These are phyloP conservation scores for Aspergillus niger DNA, from an alignment of 2,329 filamentous ascomycete species.

Conservation along the genomic window DNA sequence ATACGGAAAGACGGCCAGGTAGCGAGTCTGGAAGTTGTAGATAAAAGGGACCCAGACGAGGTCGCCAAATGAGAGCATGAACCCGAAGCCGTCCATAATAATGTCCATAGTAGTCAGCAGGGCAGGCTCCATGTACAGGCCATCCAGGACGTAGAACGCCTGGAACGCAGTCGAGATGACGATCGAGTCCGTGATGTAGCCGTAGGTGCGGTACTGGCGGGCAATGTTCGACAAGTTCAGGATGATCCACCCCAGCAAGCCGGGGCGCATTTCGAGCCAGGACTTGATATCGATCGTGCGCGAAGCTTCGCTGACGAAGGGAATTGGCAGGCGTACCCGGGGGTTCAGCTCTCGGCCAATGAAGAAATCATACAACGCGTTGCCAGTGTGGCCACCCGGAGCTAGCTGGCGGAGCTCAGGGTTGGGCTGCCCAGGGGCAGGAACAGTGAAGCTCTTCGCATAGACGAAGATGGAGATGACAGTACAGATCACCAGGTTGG, in stretches of 20 bases:
- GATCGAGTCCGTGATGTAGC: slow-evolving; percentile 83
- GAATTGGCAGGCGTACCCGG: slow-evolving; percentile 66
- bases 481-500: slow-evolving; percentile 77
- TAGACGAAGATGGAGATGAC: slow-evolving; percentile 77
- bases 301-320: slow-evolving; percentile 65
- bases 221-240: slow-evolving; percentile 82
- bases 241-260: slow-evolving; percentile 85
- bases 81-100: slow-evolving; percentile 88
- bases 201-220: slow-evolving; percentile 83
- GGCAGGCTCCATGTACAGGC: slow-evolving; percentile 81
- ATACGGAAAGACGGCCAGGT: slow-evolving; percentile 79
- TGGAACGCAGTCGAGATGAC: slow-evolving; percentile 77
- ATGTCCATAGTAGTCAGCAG: slow-evolving; percentile 94
- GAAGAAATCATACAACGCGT: slow-evolving; percentile 92
- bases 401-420: slow-evolving; percentile 74
- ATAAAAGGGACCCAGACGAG: slow-evolving; percentile 90
- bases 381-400: slow-evolving; percentile 77
- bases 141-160: slow-evolving; percentile 79
- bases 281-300: slow-evolving; percentile 82
- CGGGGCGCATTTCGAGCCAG: slow-evolving; percentile 88
- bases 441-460: slow-evolving; percentile 76
- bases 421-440: slow-evolving; percentile 62
- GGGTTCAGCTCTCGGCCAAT: slow-evolving; percentile 96
- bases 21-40: slow-evolving; percentile 81
- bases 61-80: slow-evolving; percentile 93